Evolutionary conservation across 768 basidiomycete genomes (phyloP), one percentile per base, ranked within the genome.

Genomic region (Tylopilus intermedius): DNA sequence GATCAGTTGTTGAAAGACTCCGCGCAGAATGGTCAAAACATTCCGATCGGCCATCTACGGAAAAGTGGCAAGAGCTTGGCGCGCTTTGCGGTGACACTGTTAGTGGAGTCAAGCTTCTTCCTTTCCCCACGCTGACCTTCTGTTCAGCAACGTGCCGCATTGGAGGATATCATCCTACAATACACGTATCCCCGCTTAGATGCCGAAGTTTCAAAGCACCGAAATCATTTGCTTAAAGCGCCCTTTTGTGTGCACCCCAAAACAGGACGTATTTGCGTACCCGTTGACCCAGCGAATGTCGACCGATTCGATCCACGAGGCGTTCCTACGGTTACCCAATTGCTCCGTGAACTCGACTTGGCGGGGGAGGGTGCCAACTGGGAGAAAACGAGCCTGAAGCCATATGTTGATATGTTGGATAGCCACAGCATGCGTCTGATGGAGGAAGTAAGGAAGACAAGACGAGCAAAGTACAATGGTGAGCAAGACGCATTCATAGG

Each of bases 221-320:
- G 94, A 46, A 98, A 99, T 72, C 96, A 99, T 75, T 78, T 99
- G 73, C 80, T 99, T 49, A 99, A 99, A 71, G 88, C 92, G 21
- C 96, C 96, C 0, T 99, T 99, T 71, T 96, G 94, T 66, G 76
- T 98, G 0, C 96, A 99, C 69, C 96, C 96, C 0, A 90, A 90
- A 58, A 99, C 96, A 2, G 96, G 95, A 1, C 82, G 93, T 29
- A 83, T 99, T 8, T 99, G 95, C 66, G 90, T 99, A 2, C 96
- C 95, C 1, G 76, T 98, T 15, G 88, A 95, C 63, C 87, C 93
- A 4, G 71, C 71, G 32, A 67, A 71, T 30, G 80, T 97, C 29
- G 83, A 91, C 50, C 74, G 79, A 2, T 99, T 98, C 63, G 83
- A 95, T 64, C 96, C 94, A 0, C 82, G 79, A 49, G 66, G 62